A percentile compares a stretch with the other conserved stretches of the same genome.
These are phyloP conservation scores for Balakata baccata DNA, from an alignment of 345 rosid species.

Conservation along the genomic window DNA sequence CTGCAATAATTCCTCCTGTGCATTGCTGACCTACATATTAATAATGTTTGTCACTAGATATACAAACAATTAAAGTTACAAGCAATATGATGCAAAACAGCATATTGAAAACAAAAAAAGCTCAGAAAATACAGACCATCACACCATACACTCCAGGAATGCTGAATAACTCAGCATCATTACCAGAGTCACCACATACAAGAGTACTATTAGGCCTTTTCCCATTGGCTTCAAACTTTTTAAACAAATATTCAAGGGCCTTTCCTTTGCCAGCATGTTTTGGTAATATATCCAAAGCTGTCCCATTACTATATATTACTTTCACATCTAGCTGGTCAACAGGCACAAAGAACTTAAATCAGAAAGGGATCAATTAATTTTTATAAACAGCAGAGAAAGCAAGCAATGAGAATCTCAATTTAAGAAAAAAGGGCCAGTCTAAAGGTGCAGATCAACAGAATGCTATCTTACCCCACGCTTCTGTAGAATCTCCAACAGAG, in stretches of 20 bases:
- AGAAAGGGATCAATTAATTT: not conserved
- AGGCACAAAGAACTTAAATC: not conserved
- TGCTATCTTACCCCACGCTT: conserved; percentile 58
- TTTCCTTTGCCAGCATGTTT: conserved; percentile 98
- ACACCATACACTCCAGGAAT: conserved; percentile 84
- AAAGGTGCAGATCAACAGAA: not conserved
- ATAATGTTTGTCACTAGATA: not conserved
- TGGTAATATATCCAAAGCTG: conserved; percentile 80
- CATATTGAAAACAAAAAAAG: not conserved
- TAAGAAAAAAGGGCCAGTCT: not conserved
- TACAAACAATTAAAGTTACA: not conserved
- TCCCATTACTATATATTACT: conserved; percentile 84
- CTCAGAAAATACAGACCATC: conserved; percentile 57
- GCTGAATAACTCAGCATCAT: conserved; percentile 87
- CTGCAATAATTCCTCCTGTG: conserved; percentile 88
- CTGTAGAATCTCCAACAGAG: conserved; percentile 47
- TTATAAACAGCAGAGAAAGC: not conserved
- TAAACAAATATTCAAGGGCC: conserved; percentile 76
- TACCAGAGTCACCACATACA: conserved; percentile 96
- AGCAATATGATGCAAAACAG: not conserved
- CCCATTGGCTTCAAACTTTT: conserved; percentile 65
- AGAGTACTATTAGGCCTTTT: conserved; percentile 67
- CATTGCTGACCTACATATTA: conserved; percentile 69
- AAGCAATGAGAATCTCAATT: not conserved
- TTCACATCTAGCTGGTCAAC: conserved; percentile 74